phyloP scores from a whole-genome alignment of 2,329 filamentous ascomycete species.

The Lithohypha guttulata region DNA sequence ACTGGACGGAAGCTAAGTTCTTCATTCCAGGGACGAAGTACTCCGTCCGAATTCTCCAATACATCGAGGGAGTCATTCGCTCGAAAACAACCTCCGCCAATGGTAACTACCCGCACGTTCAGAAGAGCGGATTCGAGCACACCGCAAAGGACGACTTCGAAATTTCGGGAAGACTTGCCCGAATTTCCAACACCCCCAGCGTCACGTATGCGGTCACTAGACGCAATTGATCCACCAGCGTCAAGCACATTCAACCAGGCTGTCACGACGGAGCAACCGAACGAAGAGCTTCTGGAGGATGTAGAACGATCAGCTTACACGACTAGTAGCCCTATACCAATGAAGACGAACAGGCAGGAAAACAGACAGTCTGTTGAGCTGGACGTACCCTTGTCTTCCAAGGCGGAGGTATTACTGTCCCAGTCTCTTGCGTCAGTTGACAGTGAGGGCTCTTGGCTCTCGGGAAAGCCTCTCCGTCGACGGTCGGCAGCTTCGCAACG shows the following conservation, averaged over 20 bases:
- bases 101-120: slow-evolving; percentile 31
- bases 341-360: slow-evolving; percentile 7
- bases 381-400: slow-evolving; percentile 9
- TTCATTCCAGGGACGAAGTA: slow-evolving; percentile 38
- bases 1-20: slow-evolving; percentile 46
- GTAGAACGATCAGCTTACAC: background rate
- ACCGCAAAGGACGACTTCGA: slow-evolving; percentile 73
- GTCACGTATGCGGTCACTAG: slow-evolving; percentile 68
- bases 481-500: slow-evolving; percentile 29
- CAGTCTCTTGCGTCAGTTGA: slow-evolving; percentile 89
- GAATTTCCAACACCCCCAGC: slow-evolving; percentile 76
- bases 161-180: slow-evolving; percentile 83
- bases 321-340: slow-evolving; percentile 13
- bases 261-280: slow-evolving; percentile 40
- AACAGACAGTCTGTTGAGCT: slow-evolving; percentile 11
- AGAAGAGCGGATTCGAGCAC: slow-evolving; percentile 39
- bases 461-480: slow-evolving; percentile 53
- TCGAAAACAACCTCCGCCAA: slow-evolving; percentile 36
- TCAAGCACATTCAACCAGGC: slow-evolving; percentile 28
- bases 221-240: slow-evolving; percentile 28
- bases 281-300: slow-evolving; percentile 29
- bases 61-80: slow-evolving; percentile 77
- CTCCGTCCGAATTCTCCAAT: slow-evolving; percentile 76
- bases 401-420: slow-evolving; percentile 41
- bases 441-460: slow-evolving; percentile 92